Evolutionary conservation across 768 basidiomycete species (phyloP).

Genomic region (Kwoniella sp.): DNA sequence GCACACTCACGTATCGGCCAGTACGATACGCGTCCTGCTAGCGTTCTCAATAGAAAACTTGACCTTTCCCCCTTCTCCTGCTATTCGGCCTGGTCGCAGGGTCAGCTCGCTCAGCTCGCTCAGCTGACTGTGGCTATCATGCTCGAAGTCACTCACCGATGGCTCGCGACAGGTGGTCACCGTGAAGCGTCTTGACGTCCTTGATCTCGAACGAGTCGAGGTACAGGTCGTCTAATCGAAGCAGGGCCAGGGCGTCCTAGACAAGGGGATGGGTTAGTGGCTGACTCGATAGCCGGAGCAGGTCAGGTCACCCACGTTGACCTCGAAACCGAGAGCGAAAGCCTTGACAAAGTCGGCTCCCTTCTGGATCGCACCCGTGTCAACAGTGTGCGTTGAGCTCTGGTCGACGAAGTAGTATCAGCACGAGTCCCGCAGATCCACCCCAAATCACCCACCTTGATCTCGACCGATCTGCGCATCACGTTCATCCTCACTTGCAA

Average conservation of each 20-base stretch:
- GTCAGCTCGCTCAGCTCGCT: not conserved
- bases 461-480: constrained; percentile 79
- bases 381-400: constrained; percentile 94
- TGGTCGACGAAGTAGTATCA: constrained; percentile 16
- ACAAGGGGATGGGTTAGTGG: not conserved
- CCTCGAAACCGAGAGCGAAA: constrained; percentile 88
- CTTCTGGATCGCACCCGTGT: constrained; percentile 87
- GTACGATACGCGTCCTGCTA: constrained; percentile 91
- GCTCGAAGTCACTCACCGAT: constrained; percentile 60
- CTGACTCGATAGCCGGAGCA: too few relatives aligned
- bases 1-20: constrained; percentile 95
- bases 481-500: constrained; percentile 98
- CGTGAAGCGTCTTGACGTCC: constrained; percentile 95
- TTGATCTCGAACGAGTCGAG: constrained; percentile 99
- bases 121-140: not conserved
- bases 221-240: constrained; percentile 93
- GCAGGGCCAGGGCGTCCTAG: constrained; percentile 89
- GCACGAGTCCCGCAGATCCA: not conserved
- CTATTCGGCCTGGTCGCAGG: constrained; percentile 71
- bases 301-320: constrained; percentile 68
- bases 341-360: constrained; percentile 97
- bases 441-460: constrained; percentile 63
- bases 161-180: constrained; percentile 95
- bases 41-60: constrained; percentile 98
- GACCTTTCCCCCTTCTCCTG: constrained; percentile 96